phyloP scores from a whole-genome alignment of 2,329 filamentous ascomycete species.

The Ophiostoma angusticollis region DNA sequence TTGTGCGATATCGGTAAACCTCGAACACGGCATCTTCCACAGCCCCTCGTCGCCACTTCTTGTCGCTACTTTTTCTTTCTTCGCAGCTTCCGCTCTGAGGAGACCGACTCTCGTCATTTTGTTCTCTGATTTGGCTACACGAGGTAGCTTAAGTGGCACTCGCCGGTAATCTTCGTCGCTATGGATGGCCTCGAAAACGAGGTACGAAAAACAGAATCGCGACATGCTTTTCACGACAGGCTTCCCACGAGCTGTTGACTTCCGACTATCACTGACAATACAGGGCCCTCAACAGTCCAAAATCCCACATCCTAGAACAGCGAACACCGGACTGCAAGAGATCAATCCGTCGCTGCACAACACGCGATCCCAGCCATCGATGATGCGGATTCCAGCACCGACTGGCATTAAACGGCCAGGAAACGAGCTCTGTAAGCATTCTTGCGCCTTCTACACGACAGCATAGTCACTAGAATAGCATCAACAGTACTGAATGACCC shows the following conservation, averaged over 20 bases:
- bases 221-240: too few relatives aligned
- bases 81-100: too few relatives aligned
- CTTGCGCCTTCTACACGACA: too few relatives aligned
- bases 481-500: neutral
- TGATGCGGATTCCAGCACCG: conserved; percentile 24
- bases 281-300: conserved; percentile 12
- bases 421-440: conserved; percentile 18
- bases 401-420: conserved; percentile 35
- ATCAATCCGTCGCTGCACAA: conserved; percentile 50
- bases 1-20: too few relatives aligned
- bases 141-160: too few relatives aligned
- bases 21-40: too few relatives aligned
- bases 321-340: conserved; percentile 31
- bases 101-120: too few relatives aligned
- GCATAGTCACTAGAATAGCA: too few relatives aligned
- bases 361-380: conserved; percentile 24
- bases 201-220: conserved; percentile 16
- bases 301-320: conserved; percentile 13
- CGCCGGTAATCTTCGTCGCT: neutral
- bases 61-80: too few relatives aligned
- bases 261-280: neutral
- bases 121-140: too few relatives aligned
- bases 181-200: conserved; percentile 13
- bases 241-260: too few relatives aligned
- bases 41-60: too few relatives aligned